A percentile compares a stretch with the other conserved stretches of the same genome.
These are phyloP conservation scores for Collariella sp. DNA, from an alignment of 495 filamentous ascomycete species.

Conservation along the genomic window DNA sequence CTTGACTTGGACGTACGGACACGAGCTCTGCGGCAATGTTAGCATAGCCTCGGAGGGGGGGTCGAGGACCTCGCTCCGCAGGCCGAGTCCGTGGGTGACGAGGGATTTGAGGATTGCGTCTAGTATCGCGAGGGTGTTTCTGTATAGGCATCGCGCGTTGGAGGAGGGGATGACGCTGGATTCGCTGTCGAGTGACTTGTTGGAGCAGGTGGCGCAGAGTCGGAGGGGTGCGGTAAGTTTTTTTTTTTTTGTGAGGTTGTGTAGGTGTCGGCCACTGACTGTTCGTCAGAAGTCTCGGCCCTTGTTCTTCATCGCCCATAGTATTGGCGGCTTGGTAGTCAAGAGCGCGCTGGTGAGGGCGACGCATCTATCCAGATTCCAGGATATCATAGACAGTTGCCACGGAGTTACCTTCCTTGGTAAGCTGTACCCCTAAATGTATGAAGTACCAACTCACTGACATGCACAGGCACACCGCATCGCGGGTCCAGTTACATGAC, in stretches of 20 bases:
- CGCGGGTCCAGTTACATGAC: constrained; percentile 59
- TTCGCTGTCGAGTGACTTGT: constrained; percentile 40
- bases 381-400: constrained; percentile 45
- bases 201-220: constrained; percentile 38
- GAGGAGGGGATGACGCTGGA: constrained; percentile 42
- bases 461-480: constrained; percentile 46
- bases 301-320: constrained; percentile 57
- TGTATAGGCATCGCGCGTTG: constrained; percentile 48
- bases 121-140: constrained; percentile 42
- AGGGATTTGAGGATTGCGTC: constrained; percentile 32
- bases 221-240: constrained; percentile 27
- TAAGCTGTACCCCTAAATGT: constrained; percentile 15
- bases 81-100: constrained; percentile 32
- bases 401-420: constrained; percentile 56
- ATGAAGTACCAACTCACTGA: constrained; percentile 2
- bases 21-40: constrained; percentile 29
- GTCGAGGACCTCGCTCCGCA: constrained; percentile 6
- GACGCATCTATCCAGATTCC: constrained; percentile 30
- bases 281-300: constrained; percentile 33
- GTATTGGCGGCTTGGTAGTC: constrained; percentile 54
- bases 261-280: background rate
- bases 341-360: constrained; percentile 50
- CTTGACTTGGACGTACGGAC: constrained; percentile 36
- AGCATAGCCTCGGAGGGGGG: constrained; percentile 16
- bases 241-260: background rate